Percentiles rank a stretch among this genome's conserved stretches.
phyloP scores from a whole-genome alignment of 352 stramenopile genomes.

The Lagenidium sp. region DNA sequence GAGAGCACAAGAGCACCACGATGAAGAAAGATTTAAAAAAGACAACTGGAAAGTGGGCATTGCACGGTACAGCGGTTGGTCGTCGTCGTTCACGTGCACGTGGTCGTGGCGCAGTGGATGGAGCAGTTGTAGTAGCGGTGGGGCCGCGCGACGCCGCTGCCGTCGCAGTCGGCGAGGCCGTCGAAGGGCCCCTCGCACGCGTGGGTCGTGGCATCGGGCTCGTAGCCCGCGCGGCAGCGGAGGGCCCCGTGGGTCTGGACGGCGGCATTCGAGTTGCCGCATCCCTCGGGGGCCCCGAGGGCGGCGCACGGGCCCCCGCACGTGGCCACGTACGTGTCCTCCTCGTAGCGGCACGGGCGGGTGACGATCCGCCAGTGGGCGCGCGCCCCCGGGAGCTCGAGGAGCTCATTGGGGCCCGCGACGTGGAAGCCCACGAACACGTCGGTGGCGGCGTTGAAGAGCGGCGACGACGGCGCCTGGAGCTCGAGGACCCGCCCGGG shows the following conservation, averaged over 20 bases:
- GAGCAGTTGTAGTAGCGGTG: slow-evolving; percentile 57
- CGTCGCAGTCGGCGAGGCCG: slow-evolving; percentile 31
- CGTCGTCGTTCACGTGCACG: slow-evolving; percentile 34
- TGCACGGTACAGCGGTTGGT: too few species aligned
- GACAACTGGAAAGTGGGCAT: not conserved
- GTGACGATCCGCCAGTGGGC: slow-evolving; percentile 57
- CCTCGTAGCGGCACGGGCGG: slow-evolving; percentile 36
- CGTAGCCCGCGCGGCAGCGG: slow-evolving; percentile 22
- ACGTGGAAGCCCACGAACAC: slow-evolving; percentile 70
- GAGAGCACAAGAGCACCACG: not conserved
- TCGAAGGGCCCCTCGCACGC: slow-evolving; percentile 49
- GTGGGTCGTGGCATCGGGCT: slow-evolving; percentile 34
- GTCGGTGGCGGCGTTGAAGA: slow-evolving; percentile 54
- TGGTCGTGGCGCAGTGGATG: slow-evolving; percentile 40
- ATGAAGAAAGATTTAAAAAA: not conserved
- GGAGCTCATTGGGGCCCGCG: slow-evolving; percentile 55
- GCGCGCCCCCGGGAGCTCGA: slow-evolving; percentile 31
- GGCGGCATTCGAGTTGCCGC: slow-evolving; percentile 47
- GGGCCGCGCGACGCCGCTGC: slow-evolving; percentile 15
- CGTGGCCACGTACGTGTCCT: slow-evolving; percentile 32
- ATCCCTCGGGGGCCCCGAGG: slow-evolving; percentile 14
- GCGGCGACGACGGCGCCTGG: slow-evolving; percentile 23
- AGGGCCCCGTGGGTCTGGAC: slow-evolving; percentile 24
- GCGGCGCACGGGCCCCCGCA: slow-evolving; percentile 35
- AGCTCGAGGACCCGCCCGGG: slow-evolving; percentile 45